Evolutionary conservation across 345 rosid genomes (phyloP).

Genomic region (Crucihimalaya himalaica): DNA sequence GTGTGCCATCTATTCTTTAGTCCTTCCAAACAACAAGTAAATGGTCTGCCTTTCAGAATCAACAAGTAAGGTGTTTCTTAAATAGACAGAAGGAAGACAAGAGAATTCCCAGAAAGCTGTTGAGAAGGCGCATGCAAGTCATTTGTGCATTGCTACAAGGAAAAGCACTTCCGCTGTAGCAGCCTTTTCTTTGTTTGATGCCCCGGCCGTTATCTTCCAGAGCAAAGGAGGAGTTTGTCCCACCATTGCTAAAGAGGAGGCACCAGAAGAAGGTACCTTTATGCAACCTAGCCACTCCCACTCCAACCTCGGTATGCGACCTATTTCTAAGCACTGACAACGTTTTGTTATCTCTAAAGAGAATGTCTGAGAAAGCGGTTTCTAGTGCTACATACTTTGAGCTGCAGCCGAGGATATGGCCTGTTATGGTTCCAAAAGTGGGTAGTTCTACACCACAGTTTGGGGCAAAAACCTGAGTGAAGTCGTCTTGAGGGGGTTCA

Average conservation of each 20-base stretch:
- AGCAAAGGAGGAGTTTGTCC: slow-evolving; percentile 60
- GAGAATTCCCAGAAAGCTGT: slow-evolving; percentile 20
- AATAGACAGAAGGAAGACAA: slow-evolving; percentile 25
- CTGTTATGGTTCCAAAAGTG: slow-evolving; percentile 67
- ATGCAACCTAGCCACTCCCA: slow-evolving; percentile 62
- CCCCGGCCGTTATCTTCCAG: slow-evolving; percentile 82
- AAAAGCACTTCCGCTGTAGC: slow-evolving; percentile 71
- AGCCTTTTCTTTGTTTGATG: slow-evolving; percentile 75
- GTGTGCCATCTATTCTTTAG: slow-evolving; percentile 1
- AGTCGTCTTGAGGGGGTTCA: slow-evolving; percentile 68
- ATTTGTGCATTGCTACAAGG: slow-evolving; percentile 61
- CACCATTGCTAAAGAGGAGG: slow-evolving; percentile 63
- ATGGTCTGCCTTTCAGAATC: slow-evolving; percentile 1
- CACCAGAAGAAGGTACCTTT: slow-evolving; percentile 77
- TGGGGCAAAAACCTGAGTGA: slow-evolving; percentile 78
- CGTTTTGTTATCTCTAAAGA: slow-evolving; percentile 54
- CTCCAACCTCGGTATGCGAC: slow-evolving; percentile 69
- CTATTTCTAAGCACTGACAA: slow-evolving; percentile 60
- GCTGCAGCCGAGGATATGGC: slow-evolving; percentile 76
- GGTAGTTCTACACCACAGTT: slow-evolving; percentile 87
- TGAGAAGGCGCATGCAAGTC: slow-evolving; percentile 24
- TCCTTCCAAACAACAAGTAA: slow-evolving; percentile 11
- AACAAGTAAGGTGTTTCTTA: not conserved
- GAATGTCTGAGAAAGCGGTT: slow-evolving; percentile 60
- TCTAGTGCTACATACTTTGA: slow-evolving; percentile 60